Evolutionary conservation across 768 basidiomycete species (phyloP).

Genomic region (Solioccasus polychromus): DNA sequence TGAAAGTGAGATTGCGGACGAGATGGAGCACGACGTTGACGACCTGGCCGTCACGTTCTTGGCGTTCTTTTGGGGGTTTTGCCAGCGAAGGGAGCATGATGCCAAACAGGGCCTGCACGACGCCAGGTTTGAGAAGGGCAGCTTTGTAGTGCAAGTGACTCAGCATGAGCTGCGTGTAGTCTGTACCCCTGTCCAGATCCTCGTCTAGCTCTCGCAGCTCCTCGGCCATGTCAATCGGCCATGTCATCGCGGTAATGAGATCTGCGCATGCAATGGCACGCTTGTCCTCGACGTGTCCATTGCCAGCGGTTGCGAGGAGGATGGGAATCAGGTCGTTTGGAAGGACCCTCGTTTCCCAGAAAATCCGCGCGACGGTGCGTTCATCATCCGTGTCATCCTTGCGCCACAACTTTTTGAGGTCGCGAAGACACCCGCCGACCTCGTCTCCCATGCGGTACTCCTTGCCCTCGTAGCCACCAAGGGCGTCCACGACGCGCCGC

Average conservation of each 20-base stretch:
- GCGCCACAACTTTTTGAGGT: constrained; percentile 93
- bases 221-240: constrained; percentile 95
- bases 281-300: constrained; percentile 75
- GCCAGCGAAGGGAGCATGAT: constrained; percentile 78
- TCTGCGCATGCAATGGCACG: constrained; percentile 82
- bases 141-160: constrained; percentile 92
- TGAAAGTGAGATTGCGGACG: constrained; percentile 91
- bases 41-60: constrained; percentile 79
- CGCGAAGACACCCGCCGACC: constrained; percentile 80
- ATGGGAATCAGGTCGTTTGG: constrained; percentile 88
- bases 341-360: constrained; percentile 84
- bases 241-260: constrained; percentile 95
- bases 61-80: constrained; percentile 64
- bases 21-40: constrained; percentile 87
- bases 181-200: constrained; percentile 73
- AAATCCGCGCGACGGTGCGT: constrained; percentile 89
- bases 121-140: constrained; percentile 57
- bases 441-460: constrained; percentile 79
- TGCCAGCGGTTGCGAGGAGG: constrained; percentile 75
- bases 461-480: constrained; percentile 70
- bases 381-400: constrained; percentile 97
- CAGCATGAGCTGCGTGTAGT: constrained; percentile 80
- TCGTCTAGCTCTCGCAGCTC: constrained; percentile 91
- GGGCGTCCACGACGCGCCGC: constrained; percentile 71
- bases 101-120: constrained; percentile 68